Conservation (phyloP, 2,329 filamentous ascomycete species). For the Beauveria brongniartii region DNA sequence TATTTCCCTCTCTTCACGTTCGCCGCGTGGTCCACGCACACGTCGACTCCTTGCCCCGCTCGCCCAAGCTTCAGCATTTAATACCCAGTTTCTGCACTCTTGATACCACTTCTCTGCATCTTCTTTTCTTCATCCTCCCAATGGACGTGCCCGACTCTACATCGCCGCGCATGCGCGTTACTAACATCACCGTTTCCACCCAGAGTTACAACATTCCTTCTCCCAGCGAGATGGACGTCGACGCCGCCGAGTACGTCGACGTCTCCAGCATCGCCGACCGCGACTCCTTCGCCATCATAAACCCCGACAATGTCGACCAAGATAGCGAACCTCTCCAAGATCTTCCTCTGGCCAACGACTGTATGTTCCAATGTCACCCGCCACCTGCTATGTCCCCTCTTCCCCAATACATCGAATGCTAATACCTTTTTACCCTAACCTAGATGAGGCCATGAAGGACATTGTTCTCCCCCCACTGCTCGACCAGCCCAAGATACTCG, state of each 20-base stretch:
- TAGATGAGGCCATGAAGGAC: slow-evolving; percentile 80
- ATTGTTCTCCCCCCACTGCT: slow-evolving; percentile 62
- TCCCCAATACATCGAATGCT: slow-evolving; percentile 12
- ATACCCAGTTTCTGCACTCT: not conserved
- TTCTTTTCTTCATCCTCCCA: not conserved
- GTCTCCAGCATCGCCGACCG: slow-evolving; percentile 40
- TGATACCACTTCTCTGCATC: slow-evolving; percentile 4
- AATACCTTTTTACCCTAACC: slow-evolving; percentile 11
- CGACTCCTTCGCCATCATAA: slow-evolving; percentile 46
- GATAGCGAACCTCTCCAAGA: slow-evolving; percentile 41
- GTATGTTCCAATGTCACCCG: slow-evolving; percentile 29
- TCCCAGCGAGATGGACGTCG: slow-evolving; percentile 49
- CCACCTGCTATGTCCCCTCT: not conserved
- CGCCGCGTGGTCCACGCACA: not conserved
- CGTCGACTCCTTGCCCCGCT: slow-evolving; percentile 1
- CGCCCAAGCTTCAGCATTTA: slow-evolving; percentile 5
- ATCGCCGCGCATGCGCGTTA: slow-evolving; percentile 1
- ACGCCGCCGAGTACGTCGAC: slow-evolving; percentile 47
- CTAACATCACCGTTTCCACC: slow-evolving; percentile 16
- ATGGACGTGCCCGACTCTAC: not conserved
- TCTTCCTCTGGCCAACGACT: slow-evolving; percentile 42
- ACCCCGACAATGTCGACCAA: slow-evolving; percentile 42
- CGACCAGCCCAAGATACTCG: slow-evolving; percentile 72
- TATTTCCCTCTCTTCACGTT: not conserved
- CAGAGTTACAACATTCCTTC: slow-evolving; percentile 48